phyloP scores from a whole-genome alignment of 495 filamentous ascomycete genomes.

The Daldinia loculata region DNA sequence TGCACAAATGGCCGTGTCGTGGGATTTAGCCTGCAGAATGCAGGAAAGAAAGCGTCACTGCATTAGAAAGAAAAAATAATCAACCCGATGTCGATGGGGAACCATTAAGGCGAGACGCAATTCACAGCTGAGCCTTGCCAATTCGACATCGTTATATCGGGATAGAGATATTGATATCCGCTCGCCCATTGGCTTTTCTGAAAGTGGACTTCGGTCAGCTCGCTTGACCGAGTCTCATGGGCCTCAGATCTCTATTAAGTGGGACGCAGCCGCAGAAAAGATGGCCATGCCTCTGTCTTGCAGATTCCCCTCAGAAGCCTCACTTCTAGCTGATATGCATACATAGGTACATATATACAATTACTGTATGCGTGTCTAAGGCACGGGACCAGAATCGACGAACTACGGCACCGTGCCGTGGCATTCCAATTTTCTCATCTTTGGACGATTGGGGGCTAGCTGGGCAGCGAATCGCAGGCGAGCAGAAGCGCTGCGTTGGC shows the following conservation, averaged over 20 bases:
- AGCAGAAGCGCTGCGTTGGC: constrained; percentile 32
- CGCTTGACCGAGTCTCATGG: constrained; percentile 18
- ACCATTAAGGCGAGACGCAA: constrained; percentile 15
- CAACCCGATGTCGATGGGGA: constrained; percentile 11
- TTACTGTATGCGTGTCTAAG: constrained; percentile 13
- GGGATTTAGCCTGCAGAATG: constrained; percentile 26
- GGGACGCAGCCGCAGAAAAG: constrained; percentile 19
- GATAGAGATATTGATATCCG: constrained; percentile 13
- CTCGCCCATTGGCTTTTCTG: constrained; percentile 9
- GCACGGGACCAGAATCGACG: constrained; percentile 23
- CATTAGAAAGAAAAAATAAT: constrained; percentile 12
- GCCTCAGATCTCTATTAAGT: constrained; percentile 33
- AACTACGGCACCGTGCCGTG: constrained; percentile 15
- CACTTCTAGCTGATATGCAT: constrained; percentile 23
- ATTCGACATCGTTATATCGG: constrained; percentile 7
- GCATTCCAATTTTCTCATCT: neutral
- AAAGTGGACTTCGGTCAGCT: constrained; percentile 30
- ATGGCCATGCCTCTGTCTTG: constrained; percentile 12
- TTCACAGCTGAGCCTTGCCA: constrained; percentile 20
- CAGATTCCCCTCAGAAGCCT: constrained; percentile 36
- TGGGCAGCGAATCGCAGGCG: constrained; percentile 29
- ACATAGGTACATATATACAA: neutral
- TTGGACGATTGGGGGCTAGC: constrained; percentile 25
- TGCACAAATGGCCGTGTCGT: constrained; percentile 17
- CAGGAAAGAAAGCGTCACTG: neutral